A percentile compares a stretch with the other conserved stretches of the same genome.
These are phyloP conservation scores for Fonsecaea erecta DNA, from an alignment of 2,329 filamentous ascomycete species.

Conservation along the genomic window DNA sequence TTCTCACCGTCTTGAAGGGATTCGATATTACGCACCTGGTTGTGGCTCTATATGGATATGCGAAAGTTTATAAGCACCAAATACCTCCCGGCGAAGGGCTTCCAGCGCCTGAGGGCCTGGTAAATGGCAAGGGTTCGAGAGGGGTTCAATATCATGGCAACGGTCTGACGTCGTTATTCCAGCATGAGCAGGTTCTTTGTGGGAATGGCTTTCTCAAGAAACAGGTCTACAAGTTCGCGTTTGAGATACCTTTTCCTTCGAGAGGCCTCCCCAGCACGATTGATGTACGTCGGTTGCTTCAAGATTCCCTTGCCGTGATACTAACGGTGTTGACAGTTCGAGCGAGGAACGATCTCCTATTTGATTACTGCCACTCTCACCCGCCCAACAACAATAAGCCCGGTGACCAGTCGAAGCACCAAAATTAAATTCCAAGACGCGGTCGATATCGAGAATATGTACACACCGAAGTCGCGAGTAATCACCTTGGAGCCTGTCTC, in stretches of 20 bases:
- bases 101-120: slow-evolving; percentile 56
- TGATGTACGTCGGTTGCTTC: slow-evolving; percentile 67
- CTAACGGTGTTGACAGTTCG: slow-evolving; percentile 68
- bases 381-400: slow-evolving; percentile 81
- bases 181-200: slow-evolving; percentile 67
- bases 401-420: slow-evolving; percentile 77
- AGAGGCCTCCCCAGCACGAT: slow-evolving; percentile 79
- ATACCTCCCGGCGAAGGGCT: slow-evolving; percentile 60
- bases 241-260: slow-evolving; percentile 65
- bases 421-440: slow-evolving; percentile 80
- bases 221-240: slow-evolving; percentile 69
- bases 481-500: slow-evolving; percentile 88
- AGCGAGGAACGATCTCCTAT: slow-evolving; percentile 90
- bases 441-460: slow-evolving; percentile 79
- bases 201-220: slow-evolving; percentile 67
- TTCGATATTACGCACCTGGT: slow-evolving; percentile 67
- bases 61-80: slow-evolving; percentile 68
- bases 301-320: slow-evolving; percentile 32
- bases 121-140: slow-evolving; percentile 59
- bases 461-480: slow-evolving; percentile 74
- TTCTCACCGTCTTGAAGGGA: slow-evolving; percentile 64
- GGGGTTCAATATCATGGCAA: slow-evolving; percentile 64
- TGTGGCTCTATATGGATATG: slow-evolving; percentile 66
- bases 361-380: slow-evolving; percentile 88
- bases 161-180: slow-evolving; percentile 67